Conservation (phyloP, 441 rosid genomes). For the Bruguiera hainesii region DNA sequence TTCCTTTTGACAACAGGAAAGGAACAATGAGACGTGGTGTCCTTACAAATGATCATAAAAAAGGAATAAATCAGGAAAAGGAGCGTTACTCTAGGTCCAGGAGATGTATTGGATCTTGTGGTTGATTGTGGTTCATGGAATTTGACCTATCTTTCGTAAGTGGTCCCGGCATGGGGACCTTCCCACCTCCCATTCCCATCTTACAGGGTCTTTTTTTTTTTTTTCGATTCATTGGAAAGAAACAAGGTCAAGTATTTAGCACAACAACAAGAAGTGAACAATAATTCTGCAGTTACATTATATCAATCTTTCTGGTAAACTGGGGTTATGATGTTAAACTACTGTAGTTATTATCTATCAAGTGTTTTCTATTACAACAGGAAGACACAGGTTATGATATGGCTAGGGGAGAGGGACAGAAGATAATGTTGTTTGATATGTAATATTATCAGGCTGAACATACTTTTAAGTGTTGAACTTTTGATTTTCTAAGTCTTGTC, state of each 20-base stretch:
- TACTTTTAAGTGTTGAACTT: conserved; percentile 16
- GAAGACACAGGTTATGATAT: background rate
- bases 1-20: conserved; percentile 9
- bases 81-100: conserved; percentile 11
- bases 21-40: background rate
- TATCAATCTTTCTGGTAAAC: conserved; percentile 2
- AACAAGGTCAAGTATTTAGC: background rate
- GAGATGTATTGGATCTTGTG: conserved; percentile 16
- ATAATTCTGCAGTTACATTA: background rate
- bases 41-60: conserved; percentile 9
- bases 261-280: background rate
- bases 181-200: background rate
- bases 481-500: conserved; percentile 35
- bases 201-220: background rate
- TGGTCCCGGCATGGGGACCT: too few species aligned
- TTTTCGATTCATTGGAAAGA: too few species aligned
- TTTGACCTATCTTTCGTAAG: conserved; percentile 7
- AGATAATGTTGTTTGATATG: background rate
- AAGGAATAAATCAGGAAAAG: background rate
- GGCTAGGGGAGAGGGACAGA: background rate
- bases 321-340: background rate
- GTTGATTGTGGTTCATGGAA: conserved; percentile 10
- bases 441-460: background rate
- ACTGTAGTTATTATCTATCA: background rate
- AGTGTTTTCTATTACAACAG: background rate